Base-by-base conservation (phyloP, 1,284 basidiomycete species). In the Tilletia setariae region DNA sequence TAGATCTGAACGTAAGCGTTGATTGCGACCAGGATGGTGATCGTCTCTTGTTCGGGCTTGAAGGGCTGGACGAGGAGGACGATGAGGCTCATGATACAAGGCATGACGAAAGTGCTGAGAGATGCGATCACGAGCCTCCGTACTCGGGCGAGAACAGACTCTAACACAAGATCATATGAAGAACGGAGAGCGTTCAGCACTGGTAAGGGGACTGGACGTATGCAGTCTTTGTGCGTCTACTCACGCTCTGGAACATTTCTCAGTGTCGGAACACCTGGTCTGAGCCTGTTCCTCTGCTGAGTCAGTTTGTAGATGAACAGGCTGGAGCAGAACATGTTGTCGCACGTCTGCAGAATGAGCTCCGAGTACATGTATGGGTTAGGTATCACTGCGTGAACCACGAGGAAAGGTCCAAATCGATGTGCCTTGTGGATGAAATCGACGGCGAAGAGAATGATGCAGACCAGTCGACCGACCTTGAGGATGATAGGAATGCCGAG, bases 381-480 rank as follows among this genome's bases (percentile, higher is more conserved):
- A 19, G 47, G 47, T 8, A 49, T 49, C n/a, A 49, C n/a, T 19
- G 47, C 47, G n/a, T 49, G n/a, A 23, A 49, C n/a, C 8, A 49
- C 47, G 47, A 49, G 47, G 8, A 49, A 23, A 23, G 47, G 47
- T 8, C 47, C 47, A 8, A 49, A 23, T 23, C 25, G n/a, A 11
- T 49, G 13, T 19, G n/a, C 47, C 47, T 49, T 49, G n/a, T 19
- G 8, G 13, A 49, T 23, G 47, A 49, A 49, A 2, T 49, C n/a
- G 47, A 8, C 8, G 47, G 47, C 47, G 19, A 49, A 49, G 1
- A 49, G 47, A 23, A 19, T 19, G 19, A 49, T 49, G 47, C 47
- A 49, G n/a, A 49, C 47, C 25, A 49, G 47, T 49, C 47, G 47
- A 21, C 47, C 47, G 47, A 49, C 25, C n/a, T 49, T 49, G 47